phyloP scores from a whole-genome alignment of 164 flowering plant species.

The Magnolia changhungtana region DNA sequence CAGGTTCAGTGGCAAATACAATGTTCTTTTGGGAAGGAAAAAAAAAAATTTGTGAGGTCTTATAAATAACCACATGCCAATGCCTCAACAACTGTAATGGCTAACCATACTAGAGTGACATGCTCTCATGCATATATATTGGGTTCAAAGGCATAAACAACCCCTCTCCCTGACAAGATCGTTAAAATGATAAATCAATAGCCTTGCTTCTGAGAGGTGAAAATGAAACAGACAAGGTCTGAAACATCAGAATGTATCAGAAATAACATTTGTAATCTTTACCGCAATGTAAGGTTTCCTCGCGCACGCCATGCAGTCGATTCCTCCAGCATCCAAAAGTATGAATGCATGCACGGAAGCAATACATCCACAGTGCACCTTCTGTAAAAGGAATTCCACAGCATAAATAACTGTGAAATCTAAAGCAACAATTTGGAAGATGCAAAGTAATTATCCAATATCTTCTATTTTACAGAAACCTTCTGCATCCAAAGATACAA shows the following conservation, averaged over 20 bases:
- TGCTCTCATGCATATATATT: not conserved
- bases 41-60: no score
- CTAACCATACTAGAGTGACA: not conserved
- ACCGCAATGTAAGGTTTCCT: conserved; percentile 58
- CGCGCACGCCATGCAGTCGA: conserved; percentile 73
- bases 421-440: conserved; percentile 5
- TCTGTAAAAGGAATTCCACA: conserved; percentile 41
- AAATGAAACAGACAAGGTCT: not conserved
- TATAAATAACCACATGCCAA: not conserved
- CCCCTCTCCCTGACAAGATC: not conserved
- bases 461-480: not conserved
- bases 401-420: not conserved
- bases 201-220: not conserved
- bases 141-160: not conserved
- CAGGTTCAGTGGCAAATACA: no score
- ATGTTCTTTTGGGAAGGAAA: no score
- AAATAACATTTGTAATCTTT: conserved; percentile 13
- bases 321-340: conserved; percentile 84
- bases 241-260: not conserved
- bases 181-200: not conserved
- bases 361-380: conserved; percentile 90
- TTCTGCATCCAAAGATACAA: no score
- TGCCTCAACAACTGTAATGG: not conserved
- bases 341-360: conserved; percentile 57
- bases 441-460: not conserved